Conservation (phyloP, 2,329 filamentous ascomycete genomes). For the Laburnicola sp. region DNA sequence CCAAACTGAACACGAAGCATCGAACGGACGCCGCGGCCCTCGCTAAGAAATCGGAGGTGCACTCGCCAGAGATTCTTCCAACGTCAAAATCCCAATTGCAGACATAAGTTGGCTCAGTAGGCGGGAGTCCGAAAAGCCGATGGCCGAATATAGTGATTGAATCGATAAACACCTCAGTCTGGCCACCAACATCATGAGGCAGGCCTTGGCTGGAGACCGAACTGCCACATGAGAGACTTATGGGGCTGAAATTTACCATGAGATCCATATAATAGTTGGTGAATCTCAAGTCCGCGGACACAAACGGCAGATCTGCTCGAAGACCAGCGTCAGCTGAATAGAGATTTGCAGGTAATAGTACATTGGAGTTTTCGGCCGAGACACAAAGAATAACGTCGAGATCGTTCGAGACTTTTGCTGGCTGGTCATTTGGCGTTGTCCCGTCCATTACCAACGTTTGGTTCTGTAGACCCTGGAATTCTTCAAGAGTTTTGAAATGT, state of each 20-base stretch:
- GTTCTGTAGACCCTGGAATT: conserved; percentile 68
- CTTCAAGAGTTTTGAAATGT: conserved; percentile 92
- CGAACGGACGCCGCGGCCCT: conserved; percentile 68
- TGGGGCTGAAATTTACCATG: conserved; percentile 74
- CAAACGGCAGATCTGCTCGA: conserved; percentile 70
- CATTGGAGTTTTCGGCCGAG: conserved; percentile 68
- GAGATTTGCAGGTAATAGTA: conserved; percentile 78
- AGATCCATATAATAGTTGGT: conserved; percentile 99
- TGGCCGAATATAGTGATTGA: conserved; percentile 80
- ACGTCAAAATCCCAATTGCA: conserved; percentile 93
- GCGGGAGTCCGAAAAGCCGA: conserved; percentile 87
- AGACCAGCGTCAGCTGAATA: conserved; percentile 76
- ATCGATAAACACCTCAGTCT: conserved; percentile 79
- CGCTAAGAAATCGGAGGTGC: conserved; percentile 74
- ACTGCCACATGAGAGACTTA: conserved; percentile 69
- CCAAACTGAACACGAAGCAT: conserved; percentile 80
- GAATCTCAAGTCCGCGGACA: conserved; percentile 82
- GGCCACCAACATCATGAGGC: conserved; percentile 34
- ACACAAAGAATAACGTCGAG: conserved; percentile 86
- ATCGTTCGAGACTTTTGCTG: conserved; percentile 76
- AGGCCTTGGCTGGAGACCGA: conserved; percentile 26
- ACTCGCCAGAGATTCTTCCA: conserved; percentile 82
- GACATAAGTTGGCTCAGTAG: conserved; percentile 87
- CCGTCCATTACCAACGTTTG: conserved; percentile 39
- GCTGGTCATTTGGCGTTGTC: conserved; percentile 29